A percentile compares a stretch with the other conserved stretches of the same genome.
These are phyloP conservation scores for Pseudognaphalium luteoalbum DNA, from an alignment of 129 eudicot genomes.

Conservation along the genomic window DNA sequence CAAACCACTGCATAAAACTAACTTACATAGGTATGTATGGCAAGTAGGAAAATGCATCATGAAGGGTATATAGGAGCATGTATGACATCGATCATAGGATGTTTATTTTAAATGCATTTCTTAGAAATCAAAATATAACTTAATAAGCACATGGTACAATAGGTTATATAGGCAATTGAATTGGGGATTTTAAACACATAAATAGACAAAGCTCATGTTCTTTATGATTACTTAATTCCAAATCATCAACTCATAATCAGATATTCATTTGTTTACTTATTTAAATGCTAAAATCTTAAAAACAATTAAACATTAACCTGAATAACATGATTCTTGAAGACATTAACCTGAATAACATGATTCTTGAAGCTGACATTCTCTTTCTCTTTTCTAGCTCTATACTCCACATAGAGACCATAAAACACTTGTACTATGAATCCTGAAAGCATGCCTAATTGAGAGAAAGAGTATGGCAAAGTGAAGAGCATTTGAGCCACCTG, in stretches of 20 bases:
- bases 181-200: slow-evolving; percentile 25
- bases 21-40: slow-evolving; percentile 28
- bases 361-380: slow-evolving; percentile 77
- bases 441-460: slow-evolving; percentile 88
- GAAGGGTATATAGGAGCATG: slow-evolving; percentile 25
- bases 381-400: slow-evolving; percentile 72
- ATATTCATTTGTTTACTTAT: neutral
- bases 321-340: too few relatives aligned
- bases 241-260: slow-evolving; percentile 20
- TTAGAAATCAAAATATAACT: slow-evolving; percentile 7
- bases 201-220: slow-evolving; percentile 31
- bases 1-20: slow-evolving; percentile 71
- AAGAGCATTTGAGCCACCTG: slow-evolving; percentile 90
- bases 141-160: slow-evolving; percentile 29
- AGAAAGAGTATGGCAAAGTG: slow-evolving; percentile 80
- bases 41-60: slow-evolving; percentile 33
- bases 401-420: slow-evolving; percentile 81
- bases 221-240: slow-evolving; percentile 20
- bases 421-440: slow-evolving; percentile 67
- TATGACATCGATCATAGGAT: slow-evolving; percentile 17
- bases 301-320: too few relatives aligned
- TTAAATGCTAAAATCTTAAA: slow-evolving; percentile 1
- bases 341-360: slow-evolving; percentile 76
- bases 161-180: slow-evolving; percentile 7
- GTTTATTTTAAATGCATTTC: slow-evolving; percentile 14